Evolutionary conservation across 768 basidiomycete genomes (phyloP), one percentile per base, ranked within the genome.

Genomic region (Lentinula boryana): DNA sequence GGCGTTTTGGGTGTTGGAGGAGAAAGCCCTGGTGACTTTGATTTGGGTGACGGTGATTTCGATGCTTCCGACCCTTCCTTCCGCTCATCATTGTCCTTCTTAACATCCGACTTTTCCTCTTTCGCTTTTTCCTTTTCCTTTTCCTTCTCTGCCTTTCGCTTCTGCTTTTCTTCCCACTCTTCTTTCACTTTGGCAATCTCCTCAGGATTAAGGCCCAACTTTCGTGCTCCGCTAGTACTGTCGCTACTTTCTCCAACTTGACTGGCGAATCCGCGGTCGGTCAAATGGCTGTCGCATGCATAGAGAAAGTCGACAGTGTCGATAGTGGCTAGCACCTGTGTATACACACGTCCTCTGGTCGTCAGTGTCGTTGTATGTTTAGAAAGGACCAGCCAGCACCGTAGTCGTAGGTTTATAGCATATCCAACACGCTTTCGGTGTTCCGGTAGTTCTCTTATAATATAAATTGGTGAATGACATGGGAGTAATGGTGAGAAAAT

Each of bases 301-400:
- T 96, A 97, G 35, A 98, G 60, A 70, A 95, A 97, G 72, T 97
- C 95, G 10, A 83, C 76, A 8, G 89, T 86, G 68, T 91, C 85
- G 63, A 88, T 75, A 3, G 93, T 96, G 21, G 93, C 90, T 21
- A 97, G 84, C 18, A 54, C 53, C 53, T 54, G 33, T 8, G 12
- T 21, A 18, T 48, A 23, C 18, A 6, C 38, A 21, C 13, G 32
- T 15, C 10, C 10, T 21, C 15, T 9, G 53, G 18, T 40, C 36
- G 53, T 54, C 53, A 54, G 53, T 54, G 23, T 35, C 23, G 16
- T 9, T 52, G 18, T 13, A 15, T 54, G 36, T 36, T 35, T 10
- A 54, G 53, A 54, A 21, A 10, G 33, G 32, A 54, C n/a, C 10
- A 54, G 36, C 16, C 7, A 52, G 53, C 33, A 95, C 94, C 12